Base-by-base conservation (phyloP, 495 filamentous ascomycete species). In the Melanomma pulvis-pyrius region DNA sequence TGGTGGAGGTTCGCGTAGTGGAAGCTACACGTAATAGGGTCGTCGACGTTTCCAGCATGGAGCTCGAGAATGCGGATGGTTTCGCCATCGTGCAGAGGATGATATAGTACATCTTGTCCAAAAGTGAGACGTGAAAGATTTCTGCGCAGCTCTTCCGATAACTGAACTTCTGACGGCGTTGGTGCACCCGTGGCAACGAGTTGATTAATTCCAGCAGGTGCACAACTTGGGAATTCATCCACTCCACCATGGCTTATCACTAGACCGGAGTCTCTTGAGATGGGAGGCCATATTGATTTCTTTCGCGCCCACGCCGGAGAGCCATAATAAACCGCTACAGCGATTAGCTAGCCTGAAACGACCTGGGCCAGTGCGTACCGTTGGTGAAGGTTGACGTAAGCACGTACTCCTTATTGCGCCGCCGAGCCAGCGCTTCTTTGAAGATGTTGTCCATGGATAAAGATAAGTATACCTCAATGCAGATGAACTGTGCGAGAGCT, bases 251-350 rank as follows among this genome's bases (percentile, higher is more conserved):
- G 1, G 19, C 26, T 29, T 26, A 11, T 9, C 22, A 24, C 22
- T n/a, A 29, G 15, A 24, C 26, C 26, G n/a, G 12, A 22, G 4
- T 25, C 22, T 25, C 11, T 51, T 29, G 48, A 51, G 15, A 51
- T 51, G 4, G 48, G 48, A 51, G 48, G 48, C 48, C 48, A 51
- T 9, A 51, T 51, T 2, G 8, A 7, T 51, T n/a, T 29, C 48
- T 51, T 51, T 5, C 19, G 48, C 3, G 22, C 22, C 21, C 26
- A 24, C 19, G 44, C 22, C 17, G 44, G 44, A 48, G 48, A 25
- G 3, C 48, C 48, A 51, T 51, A 30, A 7, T 21, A 30, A 3
- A 12, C 5, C 25, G 71, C 57, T 21, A 57, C 70, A 19, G 72
- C 58, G 12, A 59, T 51, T 8, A 72, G 29, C 8, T 32, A 55